Evolutionary conservation across 768 basidiomycete genomes (phyloP), one percentile per base, ranked within the genome.

Genomic region (Cubamyces sp.): DNA sequence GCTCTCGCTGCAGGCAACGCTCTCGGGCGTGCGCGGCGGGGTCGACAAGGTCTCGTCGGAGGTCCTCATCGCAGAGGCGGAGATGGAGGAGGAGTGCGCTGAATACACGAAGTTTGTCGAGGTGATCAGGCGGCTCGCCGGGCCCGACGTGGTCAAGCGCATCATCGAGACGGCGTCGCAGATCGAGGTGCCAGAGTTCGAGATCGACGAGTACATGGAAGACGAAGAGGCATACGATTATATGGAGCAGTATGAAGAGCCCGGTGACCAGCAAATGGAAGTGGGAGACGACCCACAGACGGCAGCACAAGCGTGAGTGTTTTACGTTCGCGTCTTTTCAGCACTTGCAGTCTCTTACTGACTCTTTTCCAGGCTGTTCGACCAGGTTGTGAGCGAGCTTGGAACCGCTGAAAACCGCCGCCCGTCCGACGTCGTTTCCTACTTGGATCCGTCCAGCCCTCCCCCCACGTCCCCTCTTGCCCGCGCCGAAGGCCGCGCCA

Each of bases 401-500:
- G 18, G 25, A 19, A 23, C 45, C 18, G 19, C 15, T n/a, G 53
- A 40, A 9, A 26, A 14, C 18, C 21, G 15, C 8, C 47, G 48
- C 4, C 57, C 41, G 14, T 59, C 57, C 6, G 57, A 59, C 16
- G 45, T 30, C 16, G 26, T 59, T 11, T 61, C 60, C 6, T 54
- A 57, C 39, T 11, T 37, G 26, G 52, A 55, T 12, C 48, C 34
- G 7, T 51, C 61, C 9, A 62, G 61, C 41, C 48, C 48, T 9
- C 50, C 62, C 21, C 45, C 37, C 1, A 64, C 55, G 15, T 59
- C 62, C 18, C 56, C 61, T 15, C 21, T 49, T 1, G 45, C 54
- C 3, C 6, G 18, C 42, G 48, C 39, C 16, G 26, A 39, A 6
- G 30, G 25, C 1, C 54, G 50, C 30, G 51, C 34, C 2, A 53